A percentile compares a stretch with the other conserved stretches of the same genome.
Conservation (phyloP, 1,284 basidiomycete species). For the Cryptococcus sp. region DNA sequence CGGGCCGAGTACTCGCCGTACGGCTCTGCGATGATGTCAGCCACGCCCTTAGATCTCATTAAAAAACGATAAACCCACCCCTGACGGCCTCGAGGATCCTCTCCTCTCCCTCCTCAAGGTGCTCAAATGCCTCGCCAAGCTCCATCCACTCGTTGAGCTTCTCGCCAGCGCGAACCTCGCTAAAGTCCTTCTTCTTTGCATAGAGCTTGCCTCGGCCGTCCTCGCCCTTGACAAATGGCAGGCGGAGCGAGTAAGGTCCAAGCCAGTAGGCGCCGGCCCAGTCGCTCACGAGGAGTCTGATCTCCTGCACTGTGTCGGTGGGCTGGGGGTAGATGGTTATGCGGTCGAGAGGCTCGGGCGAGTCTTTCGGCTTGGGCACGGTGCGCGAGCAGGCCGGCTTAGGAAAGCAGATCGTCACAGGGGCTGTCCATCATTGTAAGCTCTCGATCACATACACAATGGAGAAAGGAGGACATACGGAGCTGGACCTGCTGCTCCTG, state of each 20-base stretch:
- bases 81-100: constrained; percentile 46
- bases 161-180: constrained; percentile 46
- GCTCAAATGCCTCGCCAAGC: constrained; percentile 49
- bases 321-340: constrained; percentile 44
- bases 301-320: constrained; percentile 49
- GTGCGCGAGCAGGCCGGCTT: constrained; percentile 43
- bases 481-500: neutral
- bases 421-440: constrained; percentile 12
- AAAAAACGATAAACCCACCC: constrained; percentile 28
- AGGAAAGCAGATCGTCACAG: constrained; percentile 45
- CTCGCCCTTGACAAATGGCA: constrained; percentile 19
- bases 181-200: constrained; percentile 38
- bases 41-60: neutral
- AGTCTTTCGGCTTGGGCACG: constrained; percentile 32
- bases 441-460: neutral
- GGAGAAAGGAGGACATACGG: neutral
- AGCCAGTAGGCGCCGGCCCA: constrained; percentile 52
- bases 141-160: constrained; percentile 51
- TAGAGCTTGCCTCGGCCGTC: constrained; percentile 18
- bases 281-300: constrained; percentile 49
- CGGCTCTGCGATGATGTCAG: constrained; percentile 41
- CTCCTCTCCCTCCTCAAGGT: constrained; percentile 34
- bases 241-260: constrained; percentile 49
- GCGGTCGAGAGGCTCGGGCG: constrained; percentile 28
- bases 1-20: constrained; percentile 55